Conservation (phyloP, 169 alveolate species). For the Plasmodium malariae region DNA sequence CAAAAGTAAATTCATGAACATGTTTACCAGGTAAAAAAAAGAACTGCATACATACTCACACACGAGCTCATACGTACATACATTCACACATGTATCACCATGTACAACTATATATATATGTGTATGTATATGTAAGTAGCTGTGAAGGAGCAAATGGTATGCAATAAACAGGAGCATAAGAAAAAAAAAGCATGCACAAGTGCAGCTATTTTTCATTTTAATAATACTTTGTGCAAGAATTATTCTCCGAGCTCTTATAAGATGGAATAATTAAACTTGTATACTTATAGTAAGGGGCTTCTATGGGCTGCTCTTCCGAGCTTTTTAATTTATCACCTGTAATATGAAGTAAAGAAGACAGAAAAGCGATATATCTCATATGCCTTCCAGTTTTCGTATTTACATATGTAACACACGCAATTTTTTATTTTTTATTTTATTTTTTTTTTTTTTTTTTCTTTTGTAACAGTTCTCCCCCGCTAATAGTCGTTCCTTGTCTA, state of each 20-base stretch:
- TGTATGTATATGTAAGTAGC: background rate
- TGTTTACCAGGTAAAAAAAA: too few species aligned
- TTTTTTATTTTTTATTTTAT: too few species aligned
- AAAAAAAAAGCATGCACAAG: too few species aligned
- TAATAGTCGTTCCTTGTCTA: constrained; percentile 24
- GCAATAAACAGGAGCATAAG: too few species aligned
- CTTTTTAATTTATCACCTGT: constrained; percentile 4
- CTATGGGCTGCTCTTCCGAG: background rate
- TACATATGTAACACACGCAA: background rate
- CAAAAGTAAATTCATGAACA: too few species aligned
- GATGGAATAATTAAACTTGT: constrained; percentile 25
- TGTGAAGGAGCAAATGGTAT: too few species aligned
- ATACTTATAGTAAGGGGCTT: background rate
- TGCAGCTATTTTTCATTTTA: constrained; percentile 10
- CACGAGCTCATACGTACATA: background rate
- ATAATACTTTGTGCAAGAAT: background rate
- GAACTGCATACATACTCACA: too few species aligned
- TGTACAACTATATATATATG: background rate
- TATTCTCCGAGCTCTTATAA: constrained; percentile 13
- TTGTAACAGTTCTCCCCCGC: constrained; percentile 22
- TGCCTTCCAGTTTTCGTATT: background rate
- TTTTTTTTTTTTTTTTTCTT: background rate
- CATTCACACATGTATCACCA: background rate
- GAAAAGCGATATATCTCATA: background rate
- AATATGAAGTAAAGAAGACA: background rate